Conservation (phyloP, 805 yeast genomes). For the Saccharomycopsis fibuligera region DNA sequence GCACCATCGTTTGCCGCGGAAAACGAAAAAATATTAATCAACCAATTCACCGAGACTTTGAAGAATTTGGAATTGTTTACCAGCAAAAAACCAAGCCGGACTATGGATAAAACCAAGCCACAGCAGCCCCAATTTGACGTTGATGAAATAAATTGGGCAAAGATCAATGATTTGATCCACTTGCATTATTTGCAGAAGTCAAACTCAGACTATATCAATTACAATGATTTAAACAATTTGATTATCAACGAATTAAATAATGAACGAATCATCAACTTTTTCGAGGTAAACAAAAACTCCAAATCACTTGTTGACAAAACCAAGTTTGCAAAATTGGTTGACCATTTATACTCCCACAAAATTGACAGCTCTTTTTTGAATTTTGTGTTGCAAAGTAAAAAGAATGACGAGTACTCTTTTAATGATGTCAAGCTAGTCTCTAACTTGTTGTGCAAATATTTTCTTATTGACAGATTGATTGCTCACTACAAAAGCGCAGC, state of each 20-base stretch:
- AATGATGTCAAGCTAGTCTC: constrained; percentile 10
- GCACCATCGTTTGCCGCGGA: background rate
- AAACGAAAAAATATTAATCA: constrained; percentile 12
- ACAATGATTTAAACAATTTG: constrained; percentile 35
- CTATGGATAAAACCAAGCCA: background rate
- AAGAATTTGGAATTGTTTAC: constrained; percentile 31
- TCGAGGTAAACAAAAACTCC: constrained; percentile 21
- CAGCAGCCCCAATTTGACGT: constrained; percentile 28
- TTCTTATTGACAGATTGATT: constrained; percentile 9
- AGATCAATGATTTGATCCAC: constrained; percentile 24
- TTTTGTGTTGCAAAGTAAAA: constrained; percentile 23
- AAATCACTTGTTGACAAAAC: background rate
- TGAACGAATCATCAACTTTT: constrained; percentile 31
- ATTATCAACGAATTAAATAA: constrained; percentile 36
- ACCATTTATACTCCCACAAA: constrained; percentile 33
- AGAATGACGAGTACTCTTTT: background rate
- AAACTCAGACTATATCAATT: constrained; percentile 28
- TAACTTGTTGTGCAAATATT: constrained; percentile 15
- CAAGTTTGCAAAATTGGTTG: constrained; percentile 21
- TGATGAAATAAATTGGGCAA: constrained; percentile 21
- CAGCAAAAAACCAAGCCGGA: background rate
- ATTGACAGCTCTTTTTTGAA: constrained; percentile 31
- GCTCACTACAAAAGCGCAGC: background rate
- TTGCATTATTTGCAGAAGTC: background rate
- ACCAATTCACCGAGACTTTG: constrained; percentile 32